Evolutionary conservation across 148 eudicot species (phyloP).

Genomic region (Beta vulgaris): DNA sequence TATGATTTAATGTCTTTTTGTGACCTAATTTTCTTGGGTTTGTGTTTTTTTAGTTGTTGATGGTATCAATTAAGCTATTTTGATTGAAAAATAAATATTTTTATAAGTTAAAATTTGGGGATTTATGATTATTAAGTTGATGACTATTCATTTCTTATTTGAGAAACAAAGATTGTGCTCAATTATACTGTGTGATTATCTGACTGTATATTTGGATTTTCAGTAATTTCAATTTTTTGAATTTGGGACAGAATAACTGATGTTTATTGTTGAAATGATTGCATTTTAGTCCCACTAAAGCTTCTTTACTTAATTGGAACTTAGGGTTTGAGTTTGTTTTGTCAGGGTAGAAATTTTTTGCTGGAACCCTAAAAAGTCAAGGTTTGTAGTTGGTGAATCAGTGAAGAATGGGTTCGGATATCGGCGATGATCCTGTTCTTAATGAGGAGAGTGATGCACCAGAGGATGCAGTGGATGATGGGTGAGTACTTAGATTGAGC

Average conservation of each 20-base stretch:
- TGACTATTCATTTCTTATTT: neutral
- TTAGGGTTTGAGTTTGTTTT: conserved; percentile 13
- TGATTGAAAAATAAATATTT: neutral
- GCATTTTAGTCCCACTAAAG: neutral
- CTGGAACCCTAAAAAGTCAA: neutral
- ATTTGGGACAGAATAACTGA: neutral
- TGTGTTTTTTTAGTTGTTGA: neutral
- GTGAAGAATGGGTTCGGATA: conserved; percentile 37
- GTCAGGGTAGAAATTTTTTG: conserved; percentile 8
- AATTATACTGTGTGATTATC: neutral
- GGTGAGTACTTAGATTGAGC: conserved; percentile 32
- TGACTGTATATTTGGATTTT: neutral
- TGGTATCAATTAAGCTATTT: neutral
- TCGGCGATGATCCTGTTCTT: conserved; percentile 25
- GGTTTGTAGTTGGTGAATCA: neutral
- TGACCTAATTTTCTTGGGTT: neutral
- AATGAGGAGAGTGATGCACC: conserved; percentile 28
- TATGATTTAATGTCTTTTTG: neutral
- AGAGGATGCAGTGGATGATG: conserved; percentile 30
- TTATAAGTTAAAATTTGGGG: neutral
- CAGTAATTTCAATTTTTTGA: neutral
- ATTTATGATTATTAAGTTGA: neutral
- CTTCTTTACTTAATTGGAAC: neutral
- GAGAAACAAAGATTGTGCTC: neutral
- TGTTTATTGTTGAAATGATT: neutral